Evolutionary conservation across 208 protist genomes (phyloP), one percentile per base, ranked within the genome.

Genomic region (Leishmania major): DNA sequence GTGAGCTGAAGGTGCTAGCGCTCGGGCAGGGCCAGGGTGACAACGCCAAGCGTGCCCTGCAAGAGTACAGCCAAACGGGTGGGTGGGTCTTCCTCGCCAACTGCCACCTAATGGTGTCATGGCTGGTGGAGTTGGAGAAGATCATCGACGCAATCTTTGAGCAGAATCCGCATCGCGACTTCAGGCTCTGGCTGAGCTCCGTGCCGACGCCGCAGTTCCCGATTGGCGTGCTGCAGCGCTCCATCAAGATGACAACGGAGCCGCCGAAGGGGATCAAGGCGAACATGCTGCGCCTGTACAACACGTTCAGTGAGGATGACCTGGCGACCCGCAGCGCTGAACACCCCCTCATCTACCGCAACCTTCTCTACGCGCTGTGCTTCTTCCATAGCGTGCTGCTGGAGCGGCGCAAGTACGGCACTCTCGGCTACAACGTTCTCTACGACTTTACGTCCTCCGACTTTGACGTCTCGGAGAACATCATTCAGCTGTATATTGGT

Each of bases 361-460:
- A 97, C 88, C 88, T 99, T 47, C 90, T 99, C 31, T 99, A 99
- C 89, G 77, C 93, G 8, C 89, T 99, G 37, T 98, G 97, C 89
- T 99, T 99, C 92, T 99, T 99, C 92, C 99, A 99, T 88, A 96
- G 97, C 25, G 91, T 99, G 28, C 89, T 99, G 66, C 91, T 99
- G 51, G 99, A 99, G 90, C 89, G 99, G 47, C 89, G 98, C 47
- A 99, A 99, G 93, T 99, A 99, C 92, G 95, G 96, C 49, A 98
- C 98, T 53, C 91, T 99, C 4, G 99, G 99, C 72, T 99, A 99
- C 95, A 99, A 99, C 90, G 98, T 99, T 37, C 86, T 97, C 28
- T 99, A 99, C 90, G 98, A 99, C 86, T 99, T 99, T 91, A 99
- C 98, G 86, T 94, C 98, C 72, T 98, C 97, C 28, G 99, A 99